Conservation (phyloP, 2,329 filamentous ascomycete species). For the Nothophaeocryptopus gaeumannii region DNA sequence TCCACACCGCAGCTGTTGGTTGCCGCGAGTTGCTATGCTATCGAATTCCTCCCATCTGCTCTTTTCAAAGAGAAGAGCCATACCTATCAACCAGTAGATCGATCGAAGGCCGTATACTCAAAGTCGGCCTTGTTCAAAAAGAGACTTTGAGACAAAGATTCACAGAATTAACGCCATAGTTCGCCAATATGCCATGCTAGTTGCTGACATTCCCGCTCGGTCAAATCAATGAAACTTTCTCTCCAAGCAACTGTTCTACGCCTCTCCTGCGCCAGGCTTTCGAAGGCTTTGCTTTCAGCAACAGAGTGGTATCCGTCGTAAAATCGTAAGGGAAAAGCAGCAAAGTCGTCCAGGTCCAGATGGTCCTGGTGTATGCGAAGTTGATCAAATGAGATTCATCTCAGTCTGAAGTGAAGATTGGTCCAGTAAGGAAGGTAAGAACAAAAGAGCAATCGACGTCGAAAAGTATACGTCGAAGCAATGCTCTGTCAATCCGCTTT, state of each 20-base stretch:
- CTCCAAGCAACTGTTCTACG: constrained; percentile 2
- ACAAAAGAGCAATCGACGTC: background rate
- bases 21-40: no score
- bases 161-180: no score
- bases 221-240: no score
- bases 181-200: no score
- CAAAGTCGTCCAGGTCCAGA: background rate
- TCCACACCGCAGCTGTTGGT: no score
- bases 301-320: constrained; percentile 13
- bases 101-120: no score
- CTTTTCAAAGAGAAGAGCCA: no score
- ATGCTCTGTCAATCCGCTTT: background rate
- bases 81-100: no score
- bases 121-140: no score
- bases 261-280: constrained; percentile 14
- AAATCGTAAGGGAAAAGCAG: constrained; percentile 21
- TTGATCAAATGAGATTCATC: constrained; percentile 7
- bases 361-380: background rate
- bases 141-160: no score
- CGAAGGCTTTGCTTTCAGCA: background rate
- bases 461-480: constrained; percentile 1
- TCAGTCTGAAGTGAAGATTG: background rate
- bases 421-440: background rate
- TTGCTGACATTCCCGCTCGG: no score
- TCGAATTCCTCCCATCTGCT: no score